Conservation (phyloP, 176 grass and related monocot species). For the Aegilops sharonensis region DNA sequence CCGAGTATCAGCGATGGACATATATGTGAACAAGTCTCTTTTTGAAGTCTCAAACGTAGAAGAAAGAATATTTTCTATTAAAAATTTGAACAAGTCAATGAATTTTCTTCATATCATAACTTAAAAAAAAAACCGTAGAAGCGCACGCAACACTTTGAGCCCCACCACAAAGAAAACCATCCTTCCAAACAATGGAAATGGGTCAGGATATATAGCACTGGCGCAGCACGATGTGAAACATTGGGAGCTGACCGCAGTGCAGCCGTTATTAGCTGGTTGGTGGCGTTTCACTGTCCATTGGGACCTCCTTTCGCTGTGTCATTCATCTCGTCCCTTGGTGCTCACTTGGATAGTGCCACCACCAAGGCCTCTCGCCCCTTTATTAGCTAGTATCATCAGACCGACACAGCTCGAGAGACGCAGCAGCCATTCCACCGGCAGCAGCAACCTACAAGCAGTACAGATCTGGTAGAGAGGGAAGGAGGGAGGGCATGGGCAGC, state of each 20-base stretch:
- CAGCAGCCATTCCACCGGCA: background rate
- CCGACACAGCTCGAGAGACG: background rate
- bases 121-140: too few species aligned
- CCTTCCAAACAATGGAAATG: background rate
- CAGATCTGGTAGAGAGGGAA: background rate
- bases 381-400: background rate
- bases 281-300: conserved; percentile 17
- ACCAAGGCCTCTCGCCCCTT: background rate
- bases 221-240: background rate
- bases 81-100: too few species aligned
- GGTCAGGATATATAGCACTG: background rate
- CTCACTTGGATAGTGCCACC: conserved; percentile 1
- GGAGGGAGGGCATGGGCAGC: conserved; percentile 20
- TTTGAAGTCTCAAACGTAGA: too few species aligned
- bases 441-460: background rate
- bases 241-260: background rate
- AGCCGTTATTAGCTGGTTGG: background rate
- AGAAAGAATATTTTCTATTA: too few species aligned
- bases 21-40: too few species aligned
- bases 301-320: background rate
- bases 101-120: too few species aligned
- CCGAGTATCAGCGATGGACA: too few species aligned
- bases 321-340: too few species aligned
- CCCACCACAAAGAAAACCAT: too few species aligned
- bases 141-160: too few species aligned